Percentiles rank a stretch among this genome's conserved stretches.
Conservation (phyloP, 331 rosid genomes). For the Ulmus americana region DNA sequence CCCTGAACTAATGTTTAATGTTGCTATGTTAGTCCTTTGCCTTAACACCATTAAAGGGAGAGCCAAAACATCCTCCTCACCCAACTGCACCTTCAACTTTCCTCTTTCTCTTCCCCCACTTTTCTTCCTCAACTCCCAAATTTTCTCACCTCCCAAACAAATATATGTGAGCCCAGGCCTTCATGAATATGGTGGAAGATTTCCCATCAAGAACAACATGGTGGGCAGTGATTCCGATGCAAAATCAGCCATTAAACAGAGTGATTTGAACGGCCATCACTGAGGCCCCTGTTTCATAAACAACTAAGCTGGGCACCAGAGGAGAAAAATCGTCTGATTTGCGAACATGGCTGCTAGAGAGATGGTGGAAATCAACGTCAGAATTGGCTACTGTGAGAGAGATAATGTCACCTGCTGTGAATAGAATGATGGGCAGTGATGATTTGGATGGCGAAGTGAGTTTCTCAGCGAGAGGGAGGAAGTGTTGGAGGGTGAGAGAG, state of each 20-base stretch:
- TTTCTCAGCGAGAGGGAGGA: slow-evolving; percentile 43
- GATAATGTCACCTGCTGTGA: slow-evolving; percentile 31
- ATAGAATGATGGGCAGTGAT: slow-evolving; percentile 32
- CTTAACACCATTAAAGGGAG: too few relatives aligned
- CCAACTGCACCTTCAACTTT: too few relatives aligned
- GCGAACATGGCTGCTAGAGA: not conserved
- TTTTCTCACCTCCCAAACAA: too few relatives aligned
- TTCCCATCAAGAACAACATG: slow-evolving; percentile 43
- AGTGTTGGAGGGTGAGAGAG: slow-evolving; percentile 47
- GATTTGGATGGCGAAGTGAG: slow-evolving; percentile 44
- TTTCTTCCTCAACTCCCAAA: too few relatives aligned
- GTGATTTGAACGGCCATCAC: slow-evolving; percentile 34
- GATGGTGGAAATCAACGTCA: slow-evolving; percentile 15
- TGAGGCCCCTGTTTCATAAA: slow-evolving; percentile 13
- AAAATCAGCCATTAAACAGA: slow-evolving; percentile 28
- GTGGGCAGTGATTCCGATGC: slow-evolving; percentile 30
- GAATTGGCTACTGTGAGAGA: slow-evolving; percentile 30
- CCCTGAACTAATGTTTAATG: too few relatives aligned
- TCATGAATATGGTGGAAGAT: slow-evolving; percentile 25
- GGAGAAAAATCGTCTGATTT: slow-evolving; percentile 12
- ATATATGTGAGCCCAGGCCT: slow-evolving; percentile 37
- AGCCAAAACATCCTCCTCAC: too few relatives aligned
- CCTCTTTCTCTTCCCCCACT: too few relatives aligned
- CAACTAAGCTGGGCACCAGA: slow-evolving; percentile 29
- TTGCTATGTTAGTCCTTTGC: too few relatives aligned